Conservation (phyloP, 2,329 filamentous ascomycete species). For the Mycosphaerella arachidis region DNA sequence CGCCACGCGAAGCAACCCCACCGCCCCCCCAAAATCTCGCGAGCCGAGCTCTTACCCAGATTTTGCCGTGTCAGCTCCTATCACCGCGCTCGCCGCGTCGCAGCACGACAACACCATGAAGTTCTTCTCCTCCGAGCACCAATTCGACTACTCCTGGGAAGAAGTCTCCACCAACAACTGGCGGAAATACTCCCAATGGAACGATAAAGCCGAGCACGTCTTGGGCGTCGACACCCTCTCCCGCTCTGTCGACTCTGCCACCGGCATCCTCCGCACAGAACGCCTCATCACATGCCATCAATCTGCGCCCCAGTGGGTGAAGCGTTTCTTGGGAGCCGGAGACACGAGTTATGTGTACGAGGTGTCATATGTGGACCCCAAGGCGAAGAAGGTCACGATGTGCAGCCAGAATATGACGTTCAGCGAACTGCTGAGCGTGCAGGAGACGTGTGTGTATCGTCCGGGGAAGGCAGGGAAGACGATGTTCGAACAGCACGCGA, state of each 20-base stretch:
- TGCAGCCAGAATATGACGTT: conserved; percentile 92
- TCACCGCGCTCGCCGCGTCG: background rate
- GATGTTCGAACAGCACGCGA: conserved; percentile 80
- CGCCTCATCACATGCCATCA: conserved; percentile 62
- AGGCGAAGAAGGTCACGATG: conserved; percentile 85
- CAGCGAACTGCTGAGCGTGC: conserved; percentile 83
- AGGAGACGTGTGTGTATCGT: conserved; percentile 69
- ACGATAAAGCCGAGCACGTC: conserved; percentile 96
- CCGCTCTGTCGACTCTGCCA: conserved; percentile 59
- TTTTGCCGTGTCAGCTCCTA: background rate
- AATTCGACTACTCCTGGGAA: conserved; percentile 97
- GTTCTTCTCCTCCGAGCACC: conserved; percentile 85
- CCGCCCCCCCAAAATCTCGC: background rate
- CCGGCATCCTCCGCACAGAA: conserved; percentile 68
- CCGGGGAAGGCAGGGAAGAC: conserved; percentile 49
- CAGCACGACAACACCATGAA: conserved; percentile 57
- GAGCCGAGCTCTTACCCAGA: background rate
- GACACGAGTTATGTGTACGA: conserved; percentile 90
- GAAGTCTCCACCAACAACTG: conserved; percentile 97
- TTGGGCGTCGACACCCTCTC: conserved; percentile 90
- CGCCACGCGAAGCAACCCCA: background rate
- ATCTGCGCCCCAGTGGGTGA: conserved; percentile 74
- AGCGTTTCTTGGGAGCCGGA: conserved; percentile 66
- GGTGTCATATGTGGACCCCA: conserved; percentile 87
- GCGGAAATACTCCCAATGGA: conserved; percentile 97